These are phyloP conservation scores for Pilaira anomala DNA, from an alignment of 192 early-diverging fungal genomes.

Conservation along the genomic window DNA sequence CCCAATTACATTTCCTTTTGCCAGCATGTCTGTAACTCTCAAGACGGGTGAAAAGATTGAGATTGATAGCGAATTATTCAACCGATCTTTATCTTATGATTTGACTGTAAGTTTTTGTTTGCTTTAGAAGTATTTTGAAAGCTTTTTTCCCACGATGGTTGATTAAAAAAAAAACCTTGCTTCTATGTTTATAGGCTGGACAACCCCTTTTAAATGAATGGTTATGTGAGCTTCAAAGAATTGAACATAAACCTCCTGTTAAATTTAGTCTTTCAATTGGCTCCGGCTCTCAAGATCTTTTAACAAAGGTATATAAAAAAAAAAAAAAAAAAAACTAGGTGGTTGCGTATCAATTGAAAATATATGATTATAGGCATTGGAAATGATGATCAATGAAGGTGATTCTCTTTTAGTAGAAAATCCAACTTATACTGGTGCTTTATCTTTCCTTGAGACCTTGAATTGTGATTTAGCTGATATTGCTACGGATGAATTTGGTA, in stretches of 20 bases:
- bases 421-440: slow-evolving; percentile 50
- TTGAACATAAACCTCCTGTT: slow-evolving; percentile 45
- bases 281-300: slow-evolving; percentile 51
- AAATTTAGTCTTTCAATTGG: slow-evolving; percentile 44
- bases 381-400: slow-evolving; percentile 51
- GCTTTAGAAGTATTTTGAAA: neutral
- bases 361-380: slow-evolving; percentile 33
- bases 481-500: slow-evolving; percentile 49
- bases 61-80: slow-evolving; percentile 51
- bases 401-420: slow-evolving; percentile 48
- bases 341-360: neutral
- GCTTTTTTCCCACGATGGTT: too few species aligned
- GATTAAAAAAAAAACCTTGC: too few species aligned
- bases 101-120: slow-evolving; percentile 38
- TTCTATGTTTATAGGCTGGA: slow-evolving; percentile 36
- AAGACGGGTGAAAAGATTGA: slow-evolving; percentile 59
- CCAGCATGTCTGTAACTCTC: slow-evolving; percentile 47
- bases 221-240: slow-evolving; percentile 43
- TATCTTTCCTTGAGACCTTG: slow-evolving; percentile 44
- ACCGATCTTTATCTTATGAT: slow-evolving; percentile 61
- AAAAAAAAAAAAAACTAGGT: neutral
- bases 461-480: slow-evolving; percentile 47
- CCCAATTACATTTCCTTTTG: slow-evolving; percentile 62
- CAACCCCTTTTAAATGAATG: slow-evolving; percentile 45
- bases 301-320: slow-evolving; percentile 38